Evolutionary conservation across 176 grass and related monocot genomes (phyloP).

Genomic region (Tillandsia fasciculata): DNA sequence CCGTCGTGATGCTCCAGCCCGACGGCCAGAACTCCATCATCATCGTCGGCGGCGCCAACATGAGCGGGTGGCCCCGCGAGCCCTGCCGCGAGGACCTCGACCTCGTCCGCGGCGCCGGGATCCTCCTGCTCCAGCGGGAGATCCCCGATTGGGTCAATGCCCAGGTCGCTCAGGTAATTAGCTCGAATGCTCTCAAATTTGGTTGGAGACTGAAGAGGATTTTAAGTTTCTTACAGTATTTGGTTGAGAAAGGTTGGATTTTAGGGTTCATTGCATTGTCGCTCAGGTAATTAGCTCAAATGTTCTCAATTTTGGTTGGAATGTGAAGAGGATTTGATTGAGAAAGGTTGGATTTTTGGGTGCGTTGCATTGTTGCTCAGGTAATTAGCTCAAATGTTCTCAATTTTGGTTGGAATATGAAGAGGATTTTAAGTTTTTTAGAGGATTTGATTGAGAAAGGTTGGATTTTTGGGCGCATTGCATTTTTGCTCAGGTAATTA

Average conservation of each 20-base stretch:
- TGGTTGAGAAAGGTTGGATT: neutral
- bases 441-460: no score
- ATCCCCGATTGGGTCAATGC: conserved; percentile 92
- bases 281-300: conserved; percentile 44
- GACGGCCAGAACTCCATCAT: conserved; percentile 94
- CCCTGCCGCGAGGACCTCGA: conserved; percentile 45
- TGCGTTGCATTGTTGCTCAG: neutral
- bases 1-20: conserved; percentile 91
- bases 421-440: neutral
- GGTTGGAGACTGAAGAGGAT: neutral
- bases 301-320: neutral
- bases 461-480: no score
- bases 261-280: neutral
- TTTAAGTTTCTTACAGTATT: neutral
- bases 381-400: neutral
- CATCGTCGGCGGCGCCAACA: conserved; percentile 94
- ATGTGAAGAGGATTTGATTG: neutral
- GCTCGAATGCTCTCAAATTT: neutral
- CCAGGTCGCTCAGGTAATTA: conserved; percentile 68
- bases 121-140: conserved; percentile 80
- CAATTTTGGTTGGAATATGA: neutral
- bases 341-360: neutral
- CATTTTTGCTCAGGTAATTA: neutral
- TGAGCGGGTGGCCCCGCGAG: conserved; percentile 67
- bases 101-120: conserved; percentile 49